A percentile compares a stretch with the other conserved stretches of the same genome.
phyloP scores from a whole-genome alignment of 2,329 filamentous ascomycete species.

The Pseudophaeomoniella oleicola region DNA sequence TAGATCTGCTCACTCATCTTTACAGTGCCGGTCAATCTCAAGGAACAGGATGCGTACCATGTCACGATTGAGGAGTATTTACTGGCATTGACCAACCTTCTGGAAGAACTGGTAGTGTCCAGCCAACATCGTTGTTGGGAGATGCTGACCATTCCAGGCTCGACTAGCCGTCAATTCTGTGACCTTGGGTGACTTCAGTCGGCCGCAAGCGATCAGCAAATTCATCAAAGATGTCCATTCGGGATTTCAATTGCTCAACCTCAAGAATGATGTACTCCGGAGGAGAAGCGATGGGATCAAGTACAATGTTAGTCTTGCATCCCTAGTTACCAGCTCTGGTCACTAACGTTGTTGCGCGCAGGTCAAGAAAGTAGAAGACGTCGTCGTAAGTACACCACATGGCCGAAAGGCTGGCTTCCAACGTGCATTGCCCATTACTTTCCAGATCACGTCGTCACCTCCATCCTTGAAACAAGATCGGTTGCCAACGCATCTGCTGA shows the following conservation, averaged over 20 bases:
- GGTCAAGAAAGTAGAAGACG: constrained; percentile 96
- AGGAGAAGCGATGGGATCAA: constrained; percentile 87
- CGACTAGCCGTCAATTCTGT: constrained; percentile 81
- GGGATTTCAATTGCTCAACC: constrained; percentile 90
- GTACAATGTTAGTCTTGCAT: constrained; percentile 48
- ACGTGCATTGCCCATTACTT: too few species aligned
- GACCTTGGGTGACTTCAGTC: constrained; percentile 72
- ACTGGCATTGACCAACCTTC: constrained; percentile 68
- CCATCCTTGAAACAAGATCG: too few species aligned
- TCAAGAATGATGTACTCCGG: constrained; percentile 87
- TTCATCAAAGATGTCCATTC: constrained; percentile 94
- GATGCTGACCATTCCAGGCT: too few species aligned
- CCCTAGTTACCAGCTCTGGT: constrained; percentile 1
- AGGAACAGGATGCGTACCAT: constrained; percentile 71
- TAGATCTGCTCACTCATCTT: background rate
- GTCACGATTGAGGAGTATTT: constrained; percentile 96
- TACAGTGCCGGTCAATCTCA: constrained; percentile 77
- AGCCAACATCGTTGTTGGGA: too few species aligned
- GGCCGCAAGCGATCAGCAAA: constrained; percentile 73
- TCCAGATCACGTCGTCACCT: too few species aligned
- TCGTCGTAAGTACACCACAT: constrained; percentile 51
- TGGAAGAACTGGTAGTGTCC: constrained; percentile 87
- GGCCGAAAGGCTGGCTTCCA: too few species aligned
- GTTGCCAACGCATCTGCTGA: too few species aligned
- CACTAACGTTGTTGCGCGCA: constrained; percentile 11